Evolutionary conservation across 2,329 filamentous ascomycete species (phyloP), one percentile per base, ranked within the genome.

Genomic region (Colletotrichum melonis): DNA sequence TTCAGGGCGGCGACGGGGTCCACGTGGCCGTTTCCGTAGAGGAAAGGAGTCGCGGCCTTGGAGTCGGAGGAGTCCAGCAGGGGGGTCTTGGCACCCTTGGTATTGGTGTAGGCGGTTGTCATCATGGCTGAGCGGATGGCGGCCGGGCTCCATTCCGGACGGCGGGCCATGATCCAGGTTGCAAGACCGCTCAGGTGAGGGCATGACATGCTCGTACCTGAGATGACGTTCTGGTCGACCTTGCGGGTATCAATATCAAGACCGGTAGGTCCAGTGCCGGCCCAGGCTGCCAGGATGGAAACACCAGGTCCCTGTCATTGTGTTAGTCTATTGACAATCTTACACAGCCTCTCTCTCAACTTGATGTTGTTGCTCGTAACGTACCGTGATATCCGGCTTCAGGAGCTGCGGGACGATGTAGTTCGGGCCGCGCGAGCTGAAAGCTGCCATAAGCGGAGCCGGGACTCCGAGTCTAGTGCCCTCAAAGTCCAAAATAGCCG

Each of bases 1-100:
- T 76, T 71, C 9, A 79, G 68, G 55, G 78, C 77, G 12, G 78
- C 78, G 11, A 77, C 75, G 3, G 76, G 77, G 28, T 75, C 69
- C 12, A 75, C 54, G 55, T 75, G 73, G 56, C 73, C 72, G 6
- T 52, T 60, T 11, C 74, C 74, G n/a, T 74, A 74, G 12, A 46
- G 42, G 2, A 75, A 71, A 2, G 73, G 68, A 4, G 68, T 56
- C 5, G 57, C 65, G 8, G 69, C 16, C 9, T 57, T 14, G 2
- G 35, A 26, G 52, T 63, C 38, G 16, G 49, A 8, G 8, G 35
- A 46, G 38, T 72, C 69, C 24, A 68, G 8, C 5, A 72, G 32
- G 7, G 52, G 46, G 9, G 49, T 56, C 19, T n/a, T 8, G 56
- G 19, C 26, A 6, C 63, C 63, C 22, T 71, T 71, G 55, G 26